phyloP scores from a whole-genome alignment of 208 protist genomes.

The Trypanosoma theileri region DNA sequence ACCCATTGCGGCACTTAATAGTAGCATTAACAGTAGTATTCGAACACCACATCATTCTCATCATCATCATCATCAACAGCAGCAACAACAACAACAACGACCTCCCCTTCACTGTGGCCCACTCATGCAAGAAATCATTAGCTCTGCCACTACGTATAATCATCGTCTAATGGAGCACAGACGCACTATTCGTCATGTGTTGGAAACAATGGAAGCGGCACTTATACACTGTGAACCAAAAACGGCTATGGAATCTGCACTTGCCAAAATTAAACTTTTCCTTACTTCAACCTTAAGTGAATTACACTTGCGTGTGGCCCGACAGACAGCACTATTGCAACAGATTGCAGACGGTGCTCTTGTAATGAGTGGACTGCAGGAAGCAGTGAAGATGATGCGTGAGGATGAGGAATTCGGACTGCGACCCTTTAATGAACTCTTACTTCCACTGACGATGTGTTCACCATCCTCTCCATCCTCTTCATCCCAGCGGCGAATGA shows the following conservation, averaged over 20 bases:
- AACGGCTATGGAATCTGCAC: background rate
- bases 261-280: conserved; percentile 33
- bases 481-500: background rate
- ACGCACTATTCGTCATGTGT: conserved; percentile 36
- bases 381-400: conserved; percentile 37
- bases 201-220: conserved; percentile 34
- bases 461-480: background rate
- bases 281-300: conserved; percentile 42
- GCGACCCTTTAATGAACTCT: conserved; percentile 61
- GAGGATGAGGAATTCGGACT: conserved; percentile 52
- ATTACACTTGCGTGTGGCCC: conserved; percentile 54
- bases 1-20: background rate
- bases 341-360: conserved; percentile 36
- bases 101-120: background rate
- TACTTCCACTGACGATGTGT: conserved; percentile 29
- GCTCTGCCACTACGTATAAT: conserved; percentile 39
- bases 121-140: conserved; percentile 41
- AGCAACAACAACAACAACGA: conserved; percentile 2
- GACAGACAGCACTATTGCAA: conserved; percentile 38
- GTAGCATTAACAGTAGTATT: conserved; percentile 2
- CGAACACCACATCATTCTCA: background rate
- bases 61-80: background rate
- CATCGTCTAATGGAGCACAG: conserved; percentile 53
- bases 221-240: conserved; percentile 11
- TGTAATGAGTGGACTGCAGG: conserved; percentile 30